phyloP scores from a whole-genome alignment of 2,329 filamentous ascomycete genomes.

The Alternaria triticina region DNA sequence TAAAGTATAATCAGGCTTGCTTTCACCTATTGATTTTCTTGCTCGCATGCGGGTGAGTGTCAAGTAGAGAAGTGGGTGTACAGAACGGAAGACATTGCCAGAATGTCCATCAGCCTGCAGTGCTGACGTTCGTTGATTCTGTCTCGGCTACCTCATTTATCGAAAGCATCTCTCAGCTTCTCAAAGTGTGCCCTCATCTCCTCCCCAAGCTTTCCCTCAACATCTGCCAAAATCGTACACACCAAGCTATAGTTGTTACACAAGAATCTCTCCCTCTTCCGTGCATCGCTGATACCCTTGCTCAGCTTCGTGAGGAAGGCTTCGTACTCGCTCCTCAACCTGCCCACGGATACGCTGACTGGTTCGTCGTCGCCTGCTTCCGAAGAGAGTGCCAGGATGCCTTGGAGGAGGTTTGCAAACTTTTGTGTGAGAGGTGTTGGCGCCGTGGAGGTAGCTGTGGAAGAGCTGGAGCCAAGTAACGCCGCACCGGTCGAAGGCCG shows the following conservation, averaged over 20 bases:
- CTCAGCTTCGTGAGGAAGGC: slow-evolving; percentile 79
- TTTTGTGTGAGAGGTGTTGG: slow-evolving; percentile 92
- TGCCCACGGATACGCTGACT: slow-evolving; percentile 77
- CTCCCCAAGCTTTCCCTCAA: slow-evolving; percentile 71
- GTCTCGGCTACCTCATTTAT: slow-evolving; percentile 23
- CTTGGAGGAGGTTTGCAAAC: slow-evolving; percentile 92
- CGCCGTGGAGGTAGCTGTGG: slow-evolving; percentile 70
- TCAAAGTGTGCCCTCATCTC: slow-evolving; percentile 82
- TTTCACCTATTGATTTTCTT: background rate
- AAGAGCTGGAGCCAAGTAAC: slow-evolving; percentile 47
- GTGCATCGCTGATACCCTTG: slow-evolving; percentile 74
- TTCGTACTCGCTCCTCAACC: slow-evolving; percentile 82
- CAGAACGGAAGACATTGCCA: background rate
- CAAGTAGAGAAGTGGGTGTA: background rate
- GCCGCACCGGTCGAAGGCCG: slow-evolving; percentile 43
- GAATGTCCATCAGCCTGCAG: background rate
- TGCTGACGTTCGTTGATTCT: background rate
- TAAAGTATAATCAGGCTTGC: background rate
- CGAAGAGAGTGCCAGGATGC: slow-evolving; percentile 80
- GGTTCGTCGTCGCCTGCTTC: slow-evolving; percentile 95
- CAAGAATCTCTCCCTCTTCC: slow-evolving; percentile 85
- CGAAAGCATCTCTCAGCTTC: slow-evolving; percentile 56
- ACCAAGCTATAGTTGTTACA: slow-evolving; percentile 96
- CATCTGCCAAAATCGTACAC: slow-evolving; percentile 82
- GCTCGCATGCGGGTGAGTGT: background rate